Base-by-base conservation (phyloP, 2,329 filamentous ascomycete species). In the Trichophyton benhamiae region DNA sequence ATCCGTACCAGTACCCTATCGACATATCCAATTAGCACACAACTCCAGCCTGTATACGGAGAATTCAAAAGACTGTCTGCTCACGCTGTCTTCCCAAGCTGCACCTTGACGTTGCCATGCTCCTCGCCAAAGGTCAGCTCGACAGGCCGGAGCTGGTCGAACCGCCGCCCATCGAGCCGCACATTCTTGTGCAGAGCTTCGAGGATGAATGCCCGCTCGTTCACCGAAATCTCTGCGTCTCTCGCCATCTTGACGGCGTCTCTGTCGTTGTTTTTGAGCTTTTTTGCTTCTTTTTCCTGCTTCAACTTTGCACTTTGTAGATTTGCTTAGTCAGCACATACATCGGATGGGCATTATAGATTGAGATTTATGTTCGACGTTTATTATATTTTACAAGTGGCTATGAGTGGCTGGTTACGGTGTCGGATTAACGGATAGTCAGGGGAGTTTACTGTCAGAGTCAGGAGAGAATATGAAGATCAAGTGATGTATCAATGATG, bases 51-150 rank as follows among this genome's bases (percentile, higher is more conserved):
- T n/a, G 13, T 52, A 3, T 30, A 25, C 11, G 30, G 9, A 4
- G 7, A 2, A 20, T 15, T 13, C 1, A 13, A 25, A 25, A 11
- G 13, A 8, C 20, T 15, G 4, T 9, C 17, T 46, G 65, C 75
- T 62, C 75, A 92, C 91, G 87, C 89, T 61, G 94, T 97, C 78
- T 92, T 95, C 67, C 94, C 94, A 65, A 96, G 77, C 66, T 85
- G 83, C 44, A 96, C 88, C 70, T 96, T 89, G 67, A 87, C 89
- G 67, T 92, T 85, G 65, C 94, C 94, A 80, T 91, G 91, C 69
- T 96, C 89, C 65, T 96, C 87, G 58, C 91, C 91, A 75, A 97
- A 96, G 2, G 80, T 83, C 63, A 99, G 81, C 63, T 87, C 83
- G 53, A 96, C 74, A 57, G 84, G 80, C 66, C 94, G 85, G 74